phyloP scores from a whole-genome alignment of 495 filamentous ascomycete species.

The Aspergillus taichungensis region DNA sequence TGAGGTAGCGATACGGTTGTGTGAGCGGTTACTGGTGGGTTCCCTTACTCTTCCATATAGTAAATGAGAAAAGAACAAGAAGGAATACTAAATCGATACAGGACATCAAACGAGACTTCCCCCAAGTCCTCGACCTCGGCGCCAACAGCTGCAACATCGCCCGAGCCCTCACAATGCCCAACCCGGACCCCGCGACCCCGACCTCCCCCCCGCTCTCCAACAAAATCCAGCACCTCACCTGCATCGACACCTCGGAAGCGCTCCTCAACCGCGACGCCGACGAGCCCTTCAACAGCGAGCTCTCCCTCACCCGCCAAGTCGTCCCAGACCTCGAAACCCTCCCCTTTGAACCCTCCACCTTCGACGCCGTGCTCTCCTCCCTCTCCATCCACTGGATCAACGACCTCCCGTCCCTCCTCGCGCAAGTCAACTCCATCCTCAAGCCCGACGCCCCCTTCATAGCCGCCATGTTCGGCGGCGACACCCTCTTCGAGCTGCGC shows the following conservation, averaged over 20 bases:
- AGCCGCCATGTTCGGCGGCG: conserved; percentile 92
- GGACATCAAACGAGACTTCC: conserved; percentile 87
- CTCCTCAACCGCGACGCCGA: conserved; percentile 77
- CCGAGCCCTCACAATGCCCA: conserved; percentile 58
- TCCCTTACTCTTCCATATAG: background rate
- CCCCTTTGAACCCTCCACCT: conserved; percentile 67
- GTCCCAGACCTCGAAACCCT: conserved; percentile 60
- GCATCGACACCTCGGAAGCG: conserved; percentile 67
- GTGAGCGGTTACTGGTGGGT: conserved; percentile 73
- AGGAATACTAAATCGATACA: conserved; percentile 18
- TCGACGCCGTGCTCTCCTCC: conserved; percentile 82
- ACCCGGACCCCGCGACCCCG: conserved; percentile 49
- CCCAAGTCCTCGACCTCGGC: conserved; percentile 82
- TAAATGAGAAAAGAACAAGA: background rate
- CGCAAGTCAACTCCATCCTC: conserved; percentile 71
- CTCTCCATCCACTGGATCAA: conserved; percentile 97
- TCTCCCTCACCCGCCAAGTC: conserved; percentile 63
- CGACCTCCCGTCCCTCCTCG: conserved; percentile 75
- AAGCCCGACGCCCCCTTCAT: conserved; percentile 91
- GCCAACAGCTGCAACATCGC: conserved; percentile 96
- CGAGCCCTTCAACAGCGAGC: conserved; percentile 62
- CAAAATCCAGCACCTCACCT: conserved; percentile 62
- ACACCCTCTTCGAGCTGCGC: conserved; percentile 88
- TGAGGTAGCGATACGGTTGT: conserved; percentile 77
- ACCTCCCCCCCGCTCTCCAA: conserved; percentile 54